Evolutionary conservation across 768 basidiomycete genomes (phyloP).

Genomic region (Trametes villosa): DNA sequence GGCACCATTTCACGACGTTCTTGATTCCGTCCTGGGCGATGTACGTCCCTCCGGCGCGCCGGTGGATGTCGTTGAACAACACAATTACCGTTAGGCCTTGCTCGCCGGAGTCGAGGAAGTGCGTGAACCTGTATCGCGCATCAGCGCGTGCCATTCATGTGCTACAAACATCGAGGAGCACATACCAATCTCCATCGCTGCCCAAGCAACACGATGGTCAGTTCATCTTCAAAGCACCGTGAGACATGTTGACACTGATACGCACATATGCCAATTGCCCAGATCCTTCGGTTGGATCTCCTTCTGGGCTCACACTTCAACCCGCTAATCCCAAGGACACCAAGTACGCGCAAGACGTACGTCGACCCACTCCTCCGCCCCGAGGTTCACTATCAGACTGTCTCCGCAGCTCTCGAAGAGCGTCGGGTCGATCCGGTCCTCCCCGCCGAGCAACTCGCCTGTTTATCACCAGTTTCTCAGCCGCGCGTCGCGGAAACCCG

Average conservation of each 20-base stretch:
- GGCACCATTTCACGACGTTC: slow-evolving; percentile 29
- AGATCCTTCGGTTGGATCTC: slow-evolving; percentile 35
- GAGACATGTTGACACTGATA: not conserved
- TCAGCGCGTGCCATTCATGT: too few species aligned
- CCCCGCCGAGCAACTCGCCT: slow-evolving; percentile 42
- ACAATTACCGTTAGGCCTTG: slow-evolving; percentile 43
- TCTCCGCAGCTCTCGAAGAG: slow-evolving; percentile 35
- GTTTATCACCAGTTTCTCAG: slow-evolving; percentile 16
- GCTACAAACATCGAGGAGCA: not conserved
- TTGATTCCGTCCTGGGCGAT: slow-evolving; percentile 42
- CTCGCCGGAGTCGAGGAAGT: slow-evolving; percentile 45
- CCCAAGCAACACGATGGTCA: not conserved
- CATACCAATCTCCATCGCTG: slow-evolving; percentile 37
- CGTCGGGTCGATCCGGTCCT: slow-evolving; percentile 39
- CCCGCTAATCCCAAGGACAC: not conserved
- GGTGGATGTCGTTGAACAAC: slow-evolving; percentile 39
- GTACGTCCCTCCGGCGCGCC: slow-evolving; percentile 41
- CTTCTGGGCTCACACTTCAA: slow-evolving; percentile 5
- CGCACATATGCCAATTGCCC: slow-evolving; percentile 44
- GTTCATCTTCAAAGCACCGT: not conserved
- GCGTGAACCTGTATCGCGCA: slow-evolving; percentile 31
- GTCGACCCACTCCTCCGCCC: slow-evolving; percentile 33
- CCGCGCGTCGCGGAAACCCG: too few species aligned
- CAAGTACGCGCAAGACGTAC: slow-evolving; percentile 11
- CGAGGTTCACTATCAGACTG: slow-evolving; percentile 44